Evolutionary conservation across 2,329 filamentous ascomycete species (phyloP).

Genomic region (Aspergillus arachidicola): DNA sequence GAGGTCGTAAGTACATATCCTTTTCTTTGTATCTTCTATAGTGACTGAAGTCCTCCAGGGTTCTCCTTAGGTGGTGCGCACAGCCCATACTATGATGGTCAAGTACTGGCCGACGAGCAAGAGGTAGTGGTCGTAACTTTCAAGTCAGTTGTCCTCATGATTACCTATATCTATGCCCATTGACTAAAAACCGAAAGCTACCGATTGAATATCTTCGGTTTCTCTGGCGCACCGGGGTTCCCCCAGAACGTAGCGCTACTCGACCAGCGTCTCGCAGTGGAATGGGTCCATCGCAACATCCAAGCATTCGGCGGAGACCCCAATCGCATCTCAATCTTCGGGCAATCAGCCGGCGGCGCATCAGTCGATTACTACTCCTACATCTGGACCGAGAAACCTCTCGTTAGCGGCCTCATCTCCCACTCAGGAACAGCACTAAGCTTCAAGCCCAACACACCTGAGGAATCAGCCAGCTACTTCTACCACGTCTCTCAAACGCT

Average conservation of each 20-base stretch:
- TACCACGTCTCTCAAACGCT: constrained; percentile 43
- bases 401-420: constrained; percentile 41
- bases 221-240: constrained; percentile 36
- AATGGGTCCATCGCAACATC: constrained; percentile 57
- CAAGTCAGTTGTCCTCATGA: constrained; percentile 27
- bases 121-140: constrained; percentile 47
- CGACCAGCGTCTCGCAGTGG: constrained; percentile 56
- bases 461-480: constrained; percentile 45
- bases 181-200: constrained; percentile 23
- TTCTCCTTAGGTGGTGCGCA: constrained; percentile 40
- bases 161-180: not conserved
- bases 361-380: constrained; percentile 35
- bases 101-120: constrained; percentile 38
- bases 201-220: constrained; percentile 48
- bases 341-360: constrained; percentile 47
- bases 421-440: constrained; percentile 46
- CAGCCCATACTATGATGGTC: constrained; percentile 41
- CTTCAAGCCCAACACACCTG: constrained; percentile 45
- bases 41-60: constrained; percentile 24
- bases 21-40: not conserved
- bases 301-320: constrained; percentile 55
- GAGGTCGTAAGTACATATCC: constrained; percentile 36
- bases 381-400: constrained; percentile 38
- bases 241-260: constrained; percentile 52
- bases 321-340: constrained; percentile 49